Percentiles rank a stretch among this genome's conserved stretches.
Evolutionary conservation across 2,329 filamentous ascomycete genomes (phyloP).

Genomic region (Microsporum ferrugineum): DNA sequence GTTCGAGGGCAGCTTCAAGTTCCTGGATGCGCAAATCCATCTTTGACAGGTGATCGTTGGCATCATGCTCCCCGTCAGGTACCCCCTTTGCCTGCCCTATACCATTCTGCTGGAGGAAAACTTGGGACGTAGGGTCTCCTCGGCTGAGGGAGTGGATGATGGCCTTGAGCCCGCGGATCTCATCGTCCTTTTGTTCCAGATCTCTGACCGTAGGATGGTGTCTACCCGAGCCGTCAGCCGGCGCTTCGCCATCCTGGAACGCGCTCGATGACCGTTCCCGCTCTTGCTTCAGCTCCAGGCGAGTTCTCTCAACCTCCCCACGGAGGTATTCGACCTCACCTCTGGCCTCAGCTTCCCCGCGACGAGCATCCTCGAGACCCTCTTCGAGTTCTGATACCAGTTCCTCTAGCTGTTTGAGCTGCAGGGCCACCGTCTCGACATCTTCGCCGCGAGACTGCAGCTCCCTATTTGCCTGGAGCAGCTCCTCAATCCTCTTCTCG

Average conservation of each 20-base stretch:
- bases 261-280: conserved; percentile 65
- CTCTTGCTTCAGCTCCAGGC: conserved; percentile 77
- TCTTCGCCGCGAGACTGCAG: conserved; percentile 74
- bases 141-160: conserved; percentile 93
- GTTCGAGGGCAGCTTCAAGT: conserved; percentile 59
- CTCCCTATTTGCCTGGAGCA: conserved; percentile 73
- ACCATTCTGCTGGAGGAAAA: conserved; percentile 22
- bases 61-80: conserved; percentile 38
- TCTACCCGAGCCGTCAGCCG: conserved; percentile 13
- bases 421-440: conserved; percentile 78
- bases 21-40: conserved; percentile 73
- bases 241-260: conserved; percentile 38
- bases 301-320: conserved; percentile 84
- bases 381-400: conserved; percentile 95
- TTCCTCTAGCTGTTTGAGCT: conserved; percentile 91
- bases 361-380: conserved; percentile 82
- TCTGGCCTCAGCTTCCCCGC: conserved; percentile 88
- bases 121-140: conserved; percentile 29
- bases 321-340: conserved; percentile 92
- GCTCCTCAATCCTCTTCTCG: conserved; percentile 47
- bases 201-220: conserved; percentile 50
- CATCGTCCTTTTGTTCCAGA: conserved; percentile 87
- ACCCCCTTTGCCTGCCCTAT: conserved; percentile 11
- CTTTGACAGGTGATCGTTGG: conserved; percentile 48
- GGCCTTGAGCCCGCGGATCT: conserved; percentile 91